Evolutionary conservation across 202 grass and related monocot species (phyloP).

Genomic region (Schoenoplectus tabernaemontani): DNA sequence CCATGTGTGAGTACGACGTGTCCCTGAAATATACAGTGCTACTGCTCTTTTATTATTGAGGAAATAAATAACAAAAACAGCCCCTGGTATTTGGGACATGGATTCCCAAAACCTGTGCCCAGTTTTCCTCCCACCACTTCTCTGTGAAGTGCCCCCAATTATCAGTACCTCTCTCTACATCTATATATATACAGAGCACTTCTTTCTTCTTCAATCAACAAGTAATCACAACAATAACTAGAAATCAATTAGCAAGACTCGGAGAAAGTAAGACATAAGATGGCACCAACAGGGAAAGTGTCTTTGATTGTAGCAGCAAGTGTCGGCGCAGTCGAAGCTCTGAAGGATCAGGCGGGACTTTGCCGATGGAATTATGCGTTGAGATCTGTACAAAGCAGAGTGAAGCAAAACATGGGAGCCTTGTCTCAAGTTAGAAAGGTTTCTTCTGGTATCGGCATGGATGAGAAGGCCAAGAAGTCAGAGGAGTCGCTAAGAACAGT

Average conservation of each 20-base stretch:
- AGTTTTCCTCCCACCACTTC: background rate
- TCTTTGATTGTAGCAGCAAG: slow-evolving; percentile 47
- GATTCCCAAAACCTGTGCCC: background rate
- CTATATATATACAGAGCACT: background rate
- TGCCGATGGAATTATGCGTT: slow-evolving; percentile 53
- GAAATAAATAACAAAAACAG: background rate
- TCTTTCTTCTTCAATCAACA: background rate
- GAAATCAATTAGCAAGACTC: background rate
- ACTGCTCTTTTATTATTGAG: background rate
- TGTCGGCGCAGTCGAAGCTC: slow-evolving; percentile 47
- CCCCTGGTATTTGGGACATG: background rate
- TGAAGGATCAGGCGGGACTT: slow-evolving; percentile 51
- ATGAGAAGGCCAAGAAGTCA: slow-evolving; percentile 30
- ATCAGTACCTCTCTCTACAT: background rate
- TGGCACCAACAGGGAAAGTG: slow-evolving; percentile 20
- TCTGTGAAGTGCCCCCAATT: background rate
- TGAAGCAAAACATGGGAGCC: slow-evolving; percentile 7
- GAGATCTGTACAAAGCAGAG: slow-evolving; percentile 6
- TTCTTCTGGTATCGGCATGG: background rate
- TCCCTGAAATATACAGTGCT: background rate
- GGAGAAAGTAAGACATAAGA: background rate
- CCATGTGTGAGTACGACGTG: background rate
- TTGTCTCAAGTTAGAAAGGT: slow-evolving; percentile 6
- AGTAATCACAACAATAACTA: background rate
- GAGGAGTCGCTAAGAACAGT: slow-evolving; percentile 49